Evolutionary conservation across 495 filamentous ascomycete species (phyloP).

Genomic region (Penicillium salamii): DNA sequence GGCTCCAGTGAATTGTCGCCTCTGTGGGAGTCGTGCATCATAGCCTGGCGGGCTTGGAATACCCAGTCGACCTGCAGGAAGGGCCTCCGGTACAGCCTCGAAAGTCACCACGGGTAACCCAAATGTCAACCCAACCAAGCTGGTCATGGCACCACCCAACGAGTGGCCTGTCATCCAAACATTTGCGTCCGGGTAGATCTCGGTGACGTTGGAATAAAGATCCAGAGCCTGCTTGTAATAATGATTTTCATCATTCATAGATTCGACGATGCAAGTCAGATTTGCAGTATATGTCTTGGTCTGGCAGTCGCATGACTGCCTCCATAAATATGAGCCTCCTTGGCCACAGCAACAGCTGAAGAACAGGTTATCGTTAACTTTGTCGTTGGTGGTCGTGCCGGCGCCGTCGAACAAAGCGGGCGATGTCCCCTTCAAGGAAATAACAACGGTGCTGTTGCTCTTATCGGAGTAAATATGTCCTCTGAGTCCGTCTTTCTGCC

Average conservation of each 20-base stretch:
- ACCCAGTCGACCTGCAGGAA: constrained; percentile 80
- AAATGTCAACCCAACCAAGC: constrained; percentile 84
- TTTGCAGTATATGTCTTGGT: constrained; percentile 83
- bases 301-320: constrained; percentile 88
- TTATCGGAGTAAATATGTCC: constrained; percentile 91
- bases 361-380: constrained; percentile 94
- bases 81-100: constrained; percentile 84
- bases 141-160: constrained; percentile 81
- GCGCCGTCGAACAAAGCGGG: constrained; percentile 91
- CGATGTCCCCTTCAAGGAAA: constrained; percentile 89
- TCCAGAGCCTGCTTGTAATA: constrained; percentile 87
- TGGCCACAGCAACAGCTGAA: constrained; percentile 97
- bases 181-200: constrained; percentile 78
- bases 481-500: constrained; percentile 83
- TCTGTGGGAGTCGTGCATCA: constrained; percentile 65
- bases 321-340: constrained; percentile 82
- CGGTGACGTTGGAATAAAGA: constrained; percentile 88
- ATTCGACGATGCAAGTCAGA: constrained; percentile 75
- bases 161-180: constrained; percentile 91
- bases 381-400: constrained; percentile 94
- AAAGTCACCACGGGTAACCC: constrained; percentile 86
- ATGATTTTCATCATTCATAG: constrained; percentile 74
- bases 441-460: constrained; percentile 80
- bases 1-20: constrained; percentile 68
- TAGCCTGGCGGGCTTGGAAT: constrained; percentile 81